These are phyloP conservation scores for Breviolum minutum DNA, from an alignment of 73 alveolate species.

Conservation along the genomic window DNA sequence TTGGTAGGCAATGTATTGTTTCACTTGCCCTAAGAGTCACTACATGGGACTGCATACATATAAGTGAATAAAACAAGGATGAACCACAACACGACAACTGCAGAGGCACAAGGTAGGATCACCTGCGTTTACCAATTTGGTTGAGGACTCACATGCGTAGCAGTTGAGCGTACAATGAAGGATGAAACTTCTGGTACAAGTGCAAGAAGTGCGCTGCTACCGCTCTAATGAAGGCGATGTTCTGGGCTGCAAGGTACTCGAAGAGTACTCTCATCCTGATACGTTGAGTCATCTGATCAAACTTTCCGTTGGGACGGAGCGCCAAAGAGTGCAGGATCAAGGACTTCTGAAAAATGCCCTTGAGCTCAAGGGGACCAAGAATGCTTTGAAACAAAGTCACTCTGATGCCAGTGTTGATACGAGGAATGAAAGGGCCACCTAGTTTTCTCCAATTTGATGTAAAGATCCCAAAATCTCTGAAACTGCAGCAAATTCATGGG, in stretches of 20 bases:
- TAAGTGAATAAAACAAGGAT: too few species aligned
- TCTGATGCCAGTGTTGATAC: not conserved
- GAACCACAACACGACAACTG: too few species aligned
- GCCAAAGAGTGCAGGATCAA: not conserved
- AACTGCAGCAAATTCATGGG: too few species aligned
- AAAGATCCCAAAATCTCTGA: too few species aligned
- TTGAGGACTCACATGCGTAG: too few species aligned
- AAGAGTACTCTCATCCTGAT: not conserved
- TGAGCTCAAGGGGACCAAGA: not conserved
- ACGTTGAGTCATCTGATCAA: conserved; percentile 10
- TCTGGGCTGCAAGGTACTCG: not conserved
- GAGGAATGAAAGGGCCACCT: not conserved
- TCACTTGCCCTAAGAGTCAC: too few species aligned
- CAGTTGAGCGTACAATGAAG: not conserved
- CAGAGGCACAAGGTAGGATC: too few species aligned
- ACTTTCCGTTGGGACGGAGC: not conserved
- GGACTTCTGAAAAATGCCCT: not conserved
- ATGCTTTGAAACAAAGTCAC: not conserved
- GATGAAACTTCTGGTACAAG: not conserved
- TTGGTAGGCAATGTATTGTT: too few species aligned
- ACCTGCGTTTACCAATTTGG: too few species aligned
- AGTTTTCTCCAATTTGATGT: too few species aligned
- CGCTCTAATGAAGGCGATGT: conserved; percentile 5
- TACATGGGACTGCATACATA: too few species aligned
- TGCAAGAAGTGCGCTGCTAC: not conserved